These are phyloP conservation scores for Xylariales sp. DNA, from an alignment of 2,329 filamentous ascomycete species.

Conservation along the genomic window DNA sequence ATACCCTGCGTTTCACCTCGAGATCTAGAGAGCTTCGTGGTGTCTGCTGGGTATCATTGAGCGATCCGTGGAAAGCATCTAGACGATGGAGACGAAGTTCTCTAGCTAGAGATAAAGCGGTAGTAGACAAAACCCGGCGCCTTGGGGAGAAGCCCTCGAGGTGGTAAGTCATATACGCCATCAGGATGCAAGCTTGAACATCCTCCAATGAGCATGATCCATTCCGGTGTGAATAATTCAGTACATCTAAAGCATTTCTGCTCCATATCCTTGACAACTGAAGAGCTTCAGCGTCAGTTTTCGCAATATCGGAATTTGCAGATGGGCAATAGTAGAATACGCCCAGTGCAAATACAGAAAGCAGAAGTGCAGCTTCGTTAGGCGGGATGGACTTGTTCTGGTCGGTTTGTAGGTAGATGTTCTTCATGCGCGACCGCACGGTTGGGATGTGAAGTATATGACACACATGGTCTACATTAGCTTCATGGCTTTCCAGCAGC, in stretches of 20 bases:
- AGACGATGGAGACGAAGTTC: slow-evolving; percentile 14
- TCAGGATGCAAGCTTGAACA: slow-evolving; percentile 14
- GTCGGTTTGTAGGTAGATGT: slow-evolving; percentile 14
- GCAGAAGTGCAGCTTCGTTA: slow-evolving; percentile 18
- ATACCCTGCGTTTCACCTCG: slow-evolving; percentile 13
- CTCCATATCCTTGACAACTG: slow-evolving; percentile 9
- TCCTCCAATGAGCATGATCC: slow-evolving; percentile 14
- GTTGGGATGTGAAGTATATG: slow-evolving; percentile 18
- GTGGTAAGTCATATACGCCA: slow-evolving; percentile 14
- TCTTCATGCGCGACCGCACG: slow-evolving; percentile 15
- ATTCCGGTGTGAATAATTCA: slow-evolving; percentile 14
- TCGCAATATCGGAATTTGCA: slow-evolving; percentile 12
- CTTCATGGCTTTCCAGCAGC: slow-evolving; percentile 17
- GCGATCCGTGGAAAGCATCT: slow-evolving; percentile 8
- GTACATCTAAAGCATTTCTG: slow-evolving; percentile 10
- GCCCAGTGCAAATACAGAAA: slow-evolving; percentile 19
- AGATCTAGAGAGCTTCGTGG: slow-evolving; percentile 8
- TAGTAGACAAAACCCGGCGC: slow-evolving; percentile 11
- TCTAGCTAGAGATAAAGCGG: slow-evolving; percentile 12
- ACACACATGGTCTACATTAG: slow-evolving; percentile 15
- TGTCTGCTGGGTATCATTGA: background rate
- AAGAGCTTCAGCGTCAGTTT: slow-evolving; percentile 12
- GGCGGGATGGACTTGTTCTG: slow-evolving; percentile 13
- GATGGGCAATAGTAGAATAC: slow-evolving; percentile 17
- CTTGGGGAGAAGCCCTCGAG: slow-evolving; percentile 14